Conservation (phyloP, 2,329 filamentous ascomycete species). For the Zymoseptoria ardabiliae region DNA sequence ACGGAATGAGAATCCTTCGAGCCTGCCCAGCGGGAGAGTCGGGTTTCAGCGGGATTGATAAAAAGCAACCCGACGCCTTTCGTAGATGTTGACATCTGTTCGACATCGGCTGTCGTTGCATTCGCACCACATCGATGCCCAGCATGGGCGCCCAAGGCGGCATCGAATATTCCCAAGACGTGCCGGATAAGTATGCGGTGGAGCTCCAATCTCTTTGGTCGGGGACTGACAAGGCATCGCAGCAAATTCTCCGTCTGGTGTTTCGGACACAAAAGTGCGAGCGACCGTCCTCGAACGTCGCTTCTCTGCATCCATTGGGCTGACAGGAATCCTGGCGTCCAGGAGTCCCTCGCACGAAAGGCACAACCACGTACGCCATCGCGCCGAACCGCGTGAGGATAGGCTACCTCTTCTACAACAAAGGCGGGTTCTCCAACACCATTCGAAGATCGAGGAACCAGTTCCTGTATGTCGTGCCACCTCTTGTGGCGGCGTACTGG, state of each 20-base stretch:
- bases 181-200: neutral
- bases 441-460: conserved; percentile 5
- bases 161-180: neutral
- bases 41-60: neutral
- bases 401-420: conserved; percentile 1
- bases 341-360: neutral
- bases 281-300: neutral
- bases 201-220: neutral
- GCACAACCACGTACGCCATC: conserved; percentile 2
- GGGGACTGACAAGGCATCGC: neutral
- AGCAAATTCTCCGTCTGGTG: neutral
- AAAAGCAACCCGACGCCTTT: neutral
- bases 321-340: neutral
- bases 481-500: conserved; percentile 2
- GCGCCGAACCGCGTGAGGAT: conserved; percentile 1
- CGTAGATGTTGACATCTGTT: too few species aligned
- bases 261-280: conserved; percentile 1
- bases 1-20: neutral
- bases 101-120: neutral
- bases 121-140: neutral
- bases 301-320: neutral
- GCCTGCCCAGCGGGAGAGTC: neutral
- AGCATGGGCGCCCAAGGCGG: neutral
- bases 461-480: conserved; percentile 5
- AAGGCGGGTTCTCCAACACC: conserved; percentile 1